A percentile compares a stretch with the other conserved stretches of the same genome.
These are phyloP conservation scores for Pseudognaphalium luteoalbum DNA, from an alignment of 129 eudicot species.

Conservation along the genomic window DNA sequence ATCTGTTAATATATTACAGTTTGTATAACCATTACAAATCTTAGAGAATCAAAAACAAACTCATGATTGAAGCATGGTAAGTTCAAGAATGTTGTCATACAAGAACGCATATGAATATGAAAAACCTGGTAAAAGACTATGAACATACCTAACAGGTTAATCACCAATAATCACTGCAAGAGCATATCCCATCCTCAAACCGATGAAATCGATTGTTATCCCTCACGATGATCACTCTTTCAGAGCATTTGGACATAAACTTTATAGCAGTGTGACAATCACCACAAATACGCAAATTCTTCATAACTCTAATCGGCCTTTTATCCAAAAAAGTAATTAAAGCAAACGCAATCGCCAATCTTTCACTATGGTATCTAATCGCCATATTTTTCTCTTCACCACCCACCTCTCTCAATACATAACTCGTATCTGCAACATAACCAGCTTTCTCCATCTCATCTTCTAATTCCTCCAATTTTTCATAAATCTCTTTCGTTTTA, in stretches of 20 bases:
- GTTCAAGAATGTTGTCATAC: too few species aligned
- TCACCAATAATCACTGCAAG: conserved; percentile 93
- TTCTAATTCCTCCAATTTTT: conserved; percentile 65
- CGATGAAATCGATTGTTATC: conserved; percentile 82
- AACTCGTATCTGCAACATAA: conserved; percentile 84
- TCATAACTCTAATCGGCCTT: conserved; percentile 81
- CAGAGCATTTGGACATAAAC: conserved; percentile 69
- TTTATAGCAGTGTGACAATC: conserved; percentile 92
- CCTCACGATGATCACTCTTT: conserved; percentile 79
- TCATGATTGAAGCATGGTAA: too few species aligned
- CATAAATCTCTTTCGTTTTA: conserved; percentile 51
- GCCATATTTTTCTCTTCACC: conserved; percentile 59
- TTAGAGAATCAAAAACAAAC: too few species aligned
- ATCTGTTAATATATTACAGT: too few species aligned
- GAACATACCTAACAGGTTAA: background rate
- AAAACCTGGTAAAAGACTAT: too few species aligned
- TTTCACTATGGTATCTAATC: conserved; percentile 81
- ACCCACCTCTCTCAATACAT: conserved; percentile 70
- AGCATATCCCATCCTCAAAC: conserved; percentile 78
- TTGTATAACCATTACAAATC: too few species aligned
- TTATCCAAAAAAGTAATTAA: conserved; percentile 64
- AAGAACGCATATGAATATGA: too few species aligned
- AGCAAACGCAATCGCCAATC: conserved; percentile 82
- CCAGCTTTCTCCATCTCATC: conserved; percentile 71
- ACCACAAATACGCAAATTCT: conserved; percentile 85